A percentile compares a stretch with the other conserved stretches of the same genome.
Conservation (phyloP, 352 stramenopile genomes). For the Globisporangium lucens region DNA sequence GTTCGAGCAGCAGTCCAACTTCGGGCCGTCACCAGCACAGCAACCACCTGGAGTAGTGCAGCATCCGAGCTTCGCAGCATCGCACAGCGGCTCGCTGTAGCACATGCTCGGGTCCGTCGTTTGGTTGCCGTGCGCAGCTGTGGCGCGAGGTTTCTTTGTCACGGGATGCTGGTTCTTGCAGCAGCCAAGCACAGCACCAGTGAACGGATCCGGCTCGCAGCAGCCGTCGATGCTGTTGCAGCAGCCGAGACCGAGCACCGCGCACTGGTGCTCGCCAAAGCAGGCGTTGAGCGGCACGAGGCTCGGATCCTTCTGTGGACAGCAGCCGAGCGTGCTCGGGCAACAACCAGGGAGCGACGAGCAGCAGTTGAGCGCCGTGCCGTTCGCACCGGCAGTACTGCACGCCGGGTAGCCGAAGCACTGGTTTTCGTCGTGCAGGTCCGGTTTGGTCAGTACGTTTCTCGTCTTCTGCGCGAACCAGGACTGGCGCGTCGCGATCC, state of each 20-base stretch:
- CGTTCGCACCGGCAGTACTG: conserved; percentile 48
- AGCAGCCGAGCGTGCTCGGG: conserved; percentile 59
- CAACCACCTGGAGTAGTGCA: conserved; percentile 39
- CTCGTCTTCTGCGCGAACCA: conserved; percentile 58
- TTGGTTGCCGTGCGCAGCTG: conserved; percentile 11
- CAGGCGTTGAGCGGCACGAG: conserved; percentile 52
- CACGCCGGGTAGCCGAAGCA: conserved; percentile 71
- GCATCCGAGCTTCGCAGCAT: conserved; percentile 41
- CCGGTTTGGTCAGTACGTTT: conserved; percentile 22
- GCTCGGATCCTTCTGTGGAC: conserved; percentile 39
- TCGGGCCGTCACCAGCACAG: conserved; percentile 33
- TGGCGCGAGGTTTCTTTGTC: conserved; percentile 27
- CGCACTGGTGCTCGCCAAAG: conserved; percentile 64
- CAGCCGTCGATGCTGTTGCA: conserved; percentile 73
- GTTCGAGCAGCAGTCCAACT: conserved; percentile 37
- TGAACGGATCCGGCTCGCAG: conserved; percentile 52
- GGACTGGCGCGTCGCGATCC: conserved; percentile 67
- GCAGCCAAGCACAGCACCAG: conserved; percentile 47
- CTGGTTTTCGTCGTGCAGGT: conserved; percentile 37
- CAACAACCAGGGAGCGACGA: conserved; percentile 68
- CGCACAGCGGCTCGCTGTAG: conserved; percentile 38
- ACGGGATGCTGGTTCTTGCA: conserved; percentile 57
- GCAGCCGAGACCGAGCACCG: conserved; percentile 50
- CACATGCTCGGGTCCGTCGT: conserved; percentile 22
- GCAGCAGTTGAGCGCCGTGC: conserved; percentile 62